phyloP scores from a whole-genome alignment of 208 protist species.

The Leishmania tarentolae region DNA sequence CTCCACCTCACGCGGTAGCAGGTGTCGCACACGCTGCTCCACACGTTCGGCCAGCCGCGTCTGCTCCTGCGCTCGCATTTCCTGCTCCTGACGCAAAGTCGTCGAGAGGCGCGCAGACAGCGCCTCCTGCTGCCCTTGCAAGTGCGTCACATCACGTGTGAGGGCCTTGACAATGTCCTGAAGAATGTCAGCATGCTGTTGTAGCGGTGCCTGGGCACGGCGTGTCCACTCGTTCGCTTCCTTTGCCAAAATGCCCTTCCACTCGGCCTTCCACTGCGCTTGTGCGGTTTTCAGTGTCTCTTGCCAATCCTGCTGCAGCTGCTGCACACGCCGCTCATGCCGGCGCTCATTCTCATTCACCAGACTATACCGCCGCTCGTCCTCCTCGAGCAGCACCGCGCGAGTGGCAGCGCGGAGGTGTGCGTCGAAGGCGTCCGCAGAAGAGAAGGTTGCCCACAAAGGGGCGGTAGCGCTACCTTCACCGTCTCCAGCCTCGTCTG shows the following conservation, averaged over 20 bases:
- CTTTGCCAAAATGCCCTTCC: constrained; percentile 13
- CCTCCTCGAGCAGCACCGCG: constrained; percentile 47
- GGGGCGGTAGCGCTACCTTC: neutral
- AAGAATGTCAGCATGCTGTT: constrained; percentile 29
- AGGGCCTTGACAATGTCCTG: constrained; percentile 37
- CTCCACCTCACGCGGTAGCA: constrained; percentile 32
- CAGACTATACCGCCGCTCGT: constrained; percentile 34
- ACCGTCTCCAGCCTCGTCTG: neutral
- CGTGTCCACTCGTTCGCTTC: constrained; percentile 15
- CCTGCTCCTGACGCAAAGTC: constrained; percentile 13
- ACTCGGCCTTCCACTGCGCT: constrained; percentile 24
- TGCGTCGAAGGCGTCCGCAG: constrained; percentile 49
- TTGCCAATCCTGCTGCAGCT: constrained; percentile 28
- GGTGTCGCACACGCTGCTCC: constrained; percentile 22
- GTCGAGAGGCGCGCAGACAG: constrained; percentile 6
- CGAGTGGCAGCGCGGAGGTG: constrained; percentile 56
- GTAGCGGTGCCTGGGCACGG: constrained; percentile 16
- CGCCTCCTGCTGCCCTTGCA: constrained; percentile 26
- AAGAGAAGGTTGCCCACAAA: constrained; percentile 20
- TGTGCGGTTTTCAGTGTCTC: constrained; percentile 26
- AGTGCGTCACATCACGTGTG: constrained; percentile 23
- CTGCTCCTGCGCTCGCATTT: constrained; percentile 28
- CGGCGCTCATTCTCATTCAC: constrained; percentile 31
- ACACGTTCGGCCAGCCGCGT: constrained; percentile 11
- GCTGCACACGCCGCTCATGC: constrained; percentile 23